Base-by-base conservation (phyloP, 768 basidiomycete genomes). In the Serendipita sp. region DNA sequence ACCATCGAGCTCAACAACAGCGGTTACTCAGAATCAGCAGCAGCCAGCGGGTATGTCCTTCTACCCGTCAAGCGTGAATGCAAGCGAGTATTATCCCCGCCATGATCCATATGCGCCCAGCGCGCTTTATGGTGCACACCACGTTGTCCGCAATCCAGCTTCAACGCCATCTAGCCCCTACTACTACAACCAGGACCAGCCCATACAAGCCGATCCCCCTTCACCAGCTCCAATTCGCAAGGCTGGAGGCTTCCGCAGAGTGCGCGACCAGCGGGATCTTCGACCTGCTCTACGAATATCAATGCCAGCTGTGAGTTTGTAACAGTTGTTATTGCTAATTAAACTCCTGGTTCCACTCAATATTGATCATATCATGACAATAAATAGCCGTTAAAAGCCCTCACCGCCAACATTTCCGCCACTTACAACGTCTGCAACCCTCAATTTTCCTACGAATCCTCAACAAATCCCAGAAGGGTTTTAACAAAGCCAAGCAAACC, bases 401-500 rank as follows among this genome's bases (percentile, higher is more conserved):
- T 99, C 56, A 97, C 96, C 1, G 88, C 87, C 4, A 81, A 89
- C 69, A 86, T 98, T 56, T 77, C 91, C 64, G 88, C 93, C 67
- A 97, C 93, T 16, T 99, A 88, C 76, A 86, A 83, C 70, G 88
- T 94, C 67, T 95, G 94, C 80, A 97, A 98, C 73, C 89, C 94
- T 10, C 78, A 83, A 67, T 99, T 97, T 79, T 83, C 88, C 72
- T 99, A 99, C 73, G 96, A 98, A 75, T 88, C 89, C 2, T 77
- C 88, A 1, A 89, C 90, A 74, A 99, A 99, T 75, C 96, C 96
- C 3, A 83, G 96, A 56, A 84, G 96, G 60, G 96, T 99, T 16
- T 80, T 99, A 66, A 99, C 96, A 28, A 99, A 99, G 74, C 96
- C 96, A 18, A 92, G 90, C 78, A 96, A 96, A 73, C 90, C 93